Evolutionary conservation across 1,284 basidiomycete species (phyloP).

Genomic region (Heterobasidion occidentale): DNA sequence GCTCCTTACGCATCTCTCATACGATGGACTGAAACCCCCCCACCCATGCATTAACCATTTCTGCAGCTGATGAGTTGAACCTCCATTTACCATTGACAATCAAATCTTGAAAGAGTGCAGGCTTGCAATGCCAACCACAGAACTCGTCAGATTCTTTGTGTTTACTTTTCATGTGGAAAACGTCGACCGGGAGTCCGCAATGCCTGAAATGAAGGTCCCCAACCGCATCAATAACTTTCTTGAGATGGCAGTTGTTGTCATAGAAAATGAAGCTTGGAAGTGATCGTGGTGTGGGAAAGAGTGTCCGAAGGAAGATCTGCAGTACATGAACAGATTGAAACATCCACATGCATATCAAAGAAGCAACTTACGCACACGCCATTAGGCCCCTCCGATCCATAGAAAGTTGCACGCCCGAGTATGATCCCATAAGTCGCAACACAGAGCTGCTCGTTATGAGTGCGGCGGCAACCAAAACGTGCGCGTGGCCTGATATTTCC

Average conservation of each 20-base stretch:
- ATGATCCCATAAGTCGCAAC: no score
- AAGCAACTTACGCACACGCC: no score
- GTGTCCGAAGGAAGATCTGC: no score
- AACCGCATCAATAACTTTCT: conserved; percentile 7
- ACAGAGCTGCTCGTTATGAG: no score
- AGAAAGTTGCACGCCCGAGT: no score
- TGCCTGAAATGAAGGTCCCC: conserved; percentile 13
- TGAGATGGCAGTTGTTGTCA: conserved; percentile 22
- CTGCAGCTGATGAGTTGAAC: conserved; percentile 20
- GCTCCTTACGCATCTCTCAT: not conserved
- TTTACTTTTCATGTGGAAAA: conserved; percentile 25
- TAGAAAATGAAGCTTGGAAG: conserved; percentile 11
- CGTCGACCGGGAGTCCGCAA: conserved; percentile 21
- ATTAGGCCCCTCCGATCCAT: no score
- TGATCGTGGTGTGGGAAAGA: no score
- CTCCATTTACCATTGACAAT: conserved; percentile 17
- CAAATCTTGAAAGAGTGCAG: conserved; percentile 19
- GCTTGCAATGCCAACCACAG: conserved; percentile 25
- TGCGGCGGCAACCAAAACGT: no score
- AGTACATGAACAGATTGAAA: no score
- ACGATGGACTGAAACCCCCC: conserved; percentile 10
- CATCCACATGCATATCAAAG: no score
- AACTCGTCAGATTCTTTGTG: conserved; percentile 21
- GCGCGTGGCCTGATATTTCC: no score
- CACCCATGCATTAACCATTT: conserved; percentile 21